Percentiles rank a stretch among this genome's conserved stretches.
Evolutionary conservation across 1,139 yeast species (phyloP).

Genomic region (Taphrina confusa): DNA sequence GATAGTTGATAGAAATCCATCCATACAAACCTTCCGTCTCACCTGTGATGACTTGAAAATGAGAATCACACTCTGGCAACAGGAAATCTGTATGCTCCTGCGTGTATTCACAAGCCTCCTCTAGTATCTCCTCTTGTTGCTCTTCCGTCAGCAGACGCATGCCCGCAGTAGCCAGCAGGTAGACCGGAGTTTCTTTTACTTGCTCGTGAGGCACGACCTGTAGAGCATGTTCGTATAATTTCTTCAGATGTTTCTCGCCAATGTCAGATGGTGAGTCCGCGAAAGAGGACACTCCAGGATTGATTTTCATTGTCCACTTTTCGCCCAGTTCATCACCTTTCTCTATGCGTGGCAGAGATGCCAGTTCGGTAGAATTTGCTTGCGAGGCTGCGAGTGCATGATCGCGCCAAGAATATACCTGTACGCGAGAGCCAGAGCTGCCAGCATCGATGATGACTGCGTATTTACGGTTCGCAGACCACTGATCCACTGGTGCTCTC

Average conservation of each 20-base stretch:
- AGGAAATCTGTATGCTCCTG: constrained; percentile 58
- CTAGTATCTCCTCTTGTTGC: constrained; percentile 57
- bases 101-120: constrained; percentile 59
- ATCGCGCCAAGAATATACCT: constrained; percentile 64
- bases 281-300: constrained; percentile 69
- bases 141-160: constrained; percentile 65
- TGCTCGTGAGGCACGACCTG: constrained; percentile 66
- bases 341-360: constrained; percentile 41
- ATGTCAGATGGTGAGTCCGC: constrained; percentile 55
- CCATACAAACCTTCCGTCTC: constrained; percentile 79
- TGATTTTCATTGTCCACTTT: constrained; percentile 52
- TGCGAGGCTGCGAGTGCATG: constrained; percentile 1
- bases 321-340: constrained; percentile 39
- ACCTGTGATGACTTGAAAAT: constrained; percentile 71
- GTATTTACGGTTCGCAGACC: constrained; percentile 50
- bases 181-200: constrained; percentile 71
- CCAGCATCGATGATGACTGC: constrained; percentile 80
- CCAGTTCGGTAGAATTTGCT: constrained; percentile 47
- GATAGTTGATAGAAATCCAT: constrained; percentile 74
- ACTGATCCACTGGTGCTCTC: constrained; percentile 20
- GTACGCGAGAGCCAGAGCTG: constrained; percentile 75
- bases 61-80: constrained; percentile 55
- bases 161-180: constrained; percentile 79
- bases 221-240: constrained; percentile 58
- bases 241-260: constrained; percentile 61